Evolutionary conservation across 192 early-diverging fungal genomes (phyloP), one percentile per base, ranked within the genome.

Genomic region (Gigaspora rosea): DNA sequence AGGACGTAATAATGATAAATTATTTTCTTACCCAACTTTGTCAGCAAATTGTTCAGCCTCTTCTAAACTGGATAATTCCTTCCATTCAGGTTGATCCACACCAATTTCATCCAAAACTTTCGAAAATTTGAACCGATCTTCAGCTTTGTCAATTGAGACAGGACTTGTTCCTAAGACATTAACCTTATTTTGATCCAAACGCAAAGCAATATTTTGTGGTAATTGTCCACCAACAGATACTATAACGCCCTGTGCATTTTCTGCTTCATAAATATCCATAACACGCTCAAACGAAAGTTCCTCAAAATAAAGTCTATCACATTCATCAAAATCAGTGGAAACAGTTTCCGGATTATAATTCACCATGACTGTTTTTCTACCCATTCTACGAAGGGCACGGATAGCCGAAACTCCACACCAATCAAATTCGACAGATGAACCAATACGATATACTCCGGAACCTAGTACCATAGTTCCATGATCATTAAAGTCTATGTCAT

Each of bases 321-420:
- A 94, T 87, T 99, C 97, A 80, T 99, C 97, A 73, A 95, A 99
- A 87, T 99, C 97, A 9, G 97, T 99, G 13, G 94, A 96, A n/a
- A 99, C 97, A 4, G 97, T 99, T 82, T 99, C 97, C 22, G 97
- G 97, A 83, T 99, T 99, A 86, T 98, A 99, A 90, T 99, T 99
- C 79, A 99, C 86, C 97, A 99, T 99, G 79, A 99, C 87, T 7
- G 97, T 98, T 89, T 99, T 97, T 85, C 91, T 85, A 27, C 91
- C 89, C 77, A 87, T 87, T 57, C 91, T 89, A 65, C 96, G 94
- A 65, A 99, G 89, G 32, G 96, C 94, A 71, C 96, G 95, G 71
- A 99, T 97, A 57, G 95, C 94, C 51, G 94, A 91, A 49, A 99
- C 97, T 35, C 94, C 97, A 78, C 97, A 99, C 97, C 97, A 98